Evolutionary conservation across 208 protist genomes (phyloP).

Genomic region (Leishmania aethiopica): DNA sequence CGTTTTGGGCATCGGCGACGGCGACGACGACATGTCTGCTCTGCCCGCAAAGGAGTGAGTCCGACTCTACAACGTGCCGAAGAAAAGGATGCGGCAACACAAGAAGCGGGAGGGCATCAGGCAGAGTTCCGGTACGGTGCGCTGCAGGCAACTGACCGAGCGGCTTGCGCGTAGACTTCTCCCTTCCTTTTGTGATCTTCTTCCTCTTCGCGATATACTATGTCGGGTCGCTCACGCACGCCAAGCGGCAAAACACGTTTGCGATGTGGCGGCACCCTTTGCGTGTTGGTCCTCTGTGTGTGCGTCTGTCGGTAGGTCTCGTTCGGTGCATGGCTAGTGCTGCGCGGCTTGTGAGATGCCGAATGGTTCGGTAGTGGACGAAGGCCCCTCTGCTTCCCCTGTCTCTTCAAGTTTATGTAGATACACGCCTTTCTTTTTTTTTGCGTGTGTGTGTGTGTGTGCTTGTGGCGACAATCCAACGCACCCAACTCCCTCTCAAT

Average conservation of each 20-base stretch:
- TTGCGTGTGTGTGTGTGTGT: background rate
- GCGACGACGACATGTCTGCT: slow-evolving; percentile 38
- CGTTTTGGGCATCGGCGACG: slow-evolving; percentile 74
- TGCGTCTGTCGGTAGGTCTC: background rate
- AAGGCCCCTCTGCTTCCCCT: background rate
- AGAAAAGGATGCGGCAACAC: background rate
- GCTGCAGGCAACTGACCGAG: background rate
- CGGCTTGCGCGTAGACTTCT: background rate
- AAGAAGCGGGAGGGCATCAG: background rate
- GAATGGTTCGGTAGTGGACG: background rate
- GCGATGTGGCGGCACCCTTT: background rate
- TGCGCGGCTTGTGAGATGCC: background rate
- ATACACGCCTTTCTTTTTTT: background rate
- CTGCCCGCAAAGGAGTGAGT: slow-evolving; percentile 19
- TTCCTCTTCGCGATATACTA: background rate
- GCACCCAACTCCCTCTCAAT: background rate
- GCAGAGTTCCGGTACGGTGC: background rate
- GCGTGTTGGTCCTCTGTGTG: background rate
- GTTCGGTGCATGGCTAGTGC: background rate
- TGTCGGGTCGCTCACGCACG: too few relatives aligned
- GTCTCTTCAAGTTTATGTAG: slow-evolving; percentile 1
- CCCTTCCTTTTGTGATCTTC: slow-evolving; percentile 3
- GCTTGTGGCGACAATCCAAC: background rate
- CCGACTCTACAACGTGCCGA: background rate
- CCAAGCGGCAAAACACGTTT: background rate